phyloP scores from a whole-genome alignment of 495 filamentous ascomycete species.

The Daldinia concentrica region DNA sequence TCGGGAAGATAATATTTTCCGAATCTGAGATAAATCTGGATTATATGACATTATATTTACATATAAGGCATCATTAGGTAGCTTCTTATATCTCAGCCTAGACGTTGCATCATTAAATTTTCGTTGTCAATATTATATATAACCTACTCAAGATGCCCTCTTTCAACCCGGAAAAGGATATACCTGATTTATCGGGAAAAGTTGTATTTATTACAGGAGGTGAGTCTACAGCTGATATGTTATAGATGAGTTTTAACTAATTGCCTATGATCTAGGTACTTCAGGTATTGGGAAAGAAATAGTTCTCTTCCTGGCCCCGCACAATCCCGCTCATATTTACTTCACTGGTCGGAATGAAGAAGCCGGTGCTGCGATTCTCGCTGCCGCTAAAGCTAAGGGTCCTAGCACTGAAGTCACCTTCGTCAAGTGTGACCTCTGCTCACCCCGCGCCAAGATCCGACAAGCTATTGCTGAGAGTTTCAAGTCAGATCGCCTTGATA shows the following conservation, averaged over 20 bases:
- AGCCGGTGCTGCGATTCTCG: slow-evolving; percentile 9
- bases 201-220: slow-evolving; percentile 70
- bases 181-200: slow-evolving; percentile 63
- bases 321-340: slow-evolving; percentile 67
- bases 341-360: slow-evolving; percentile 66
- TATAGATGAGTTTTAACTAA: not conserved
- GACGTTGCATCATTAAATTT: not conserved
- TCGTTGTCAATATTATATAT: not conserved
- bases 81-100: too few species aligned
- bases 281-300: slow-evolving; percentile 70
- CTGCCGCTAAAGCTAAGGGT: slow-evolving; percentile 12
- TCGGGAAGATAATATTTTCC: not conserved
- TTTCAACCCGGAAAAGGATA: slow-evolving; percentile 65
- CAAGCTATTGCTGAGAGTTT: slow-evolving; percentile 22
- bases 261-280: slow-evolving; percentile 57
- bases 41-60: too few species aligned
- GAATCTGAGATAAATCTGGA: not conserved
- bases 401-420: slow-evolving; percentile 9
- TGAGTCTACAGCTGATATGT: slow-evolving; percentile 31
- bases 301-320: slow-evolving; percentile 65
- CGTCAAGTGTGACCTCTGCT: slow-evolving; percentile 22
- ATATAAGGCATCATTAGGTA: too few species aligned
- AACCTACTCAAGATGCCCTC: not conserved
- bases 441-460: slow-evolving; percentile 16
- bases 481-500: slow-evolving; percentile 53